A percentile compares a stretch with the other conserved stretches of the same genome.
Conservation (phyloP, 2,329 filamentous ascomycete genomes). For the Metarhizium humberi region DNA sequence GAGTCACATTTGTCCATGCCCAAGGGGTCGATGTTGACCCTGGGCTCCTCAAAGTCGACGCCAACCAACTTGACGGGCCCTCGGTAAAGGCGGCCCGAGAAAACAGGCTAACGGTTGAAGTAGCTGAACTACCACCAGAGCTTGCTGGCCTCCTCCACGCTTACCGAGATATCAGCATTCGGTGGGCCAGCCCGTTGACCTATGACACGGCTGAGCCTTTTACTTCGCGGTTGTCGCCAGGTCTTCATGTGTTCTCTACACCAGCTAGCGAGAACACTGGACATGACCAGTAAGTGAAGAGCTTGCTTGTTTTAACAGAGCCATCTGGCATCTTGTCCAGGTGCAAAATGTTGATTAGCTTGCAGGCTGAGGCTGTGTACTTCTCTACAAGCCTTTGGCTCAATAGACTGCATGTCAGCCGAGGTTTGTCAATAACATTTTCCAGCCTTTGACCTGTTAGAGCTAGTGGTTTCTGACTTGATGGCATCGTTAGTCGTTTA, state of each 20-base stretch:
- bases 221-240: constrained; percentile 64
- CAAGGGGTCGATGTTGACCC: constrained; percentile 57
- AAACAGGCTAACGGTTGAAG: constrained; percentile 64
- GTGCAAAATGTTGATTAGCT: neutral
- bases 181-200: constrained; percentile 57
- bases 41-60: constrained; percentile 47
- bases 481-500: constrained; percentile 46
- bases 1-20: constrained; percentile 69
- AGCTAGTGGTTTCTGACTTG: constrained; percentile 5
- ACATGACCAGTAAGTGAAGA: constrained; percentile 12
- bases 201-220: constrained; percentile 61
- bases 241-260: constrained; percentile 73
- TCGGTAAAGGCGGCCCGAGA: constrained; percentile 61
- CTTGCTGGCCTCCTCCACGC: constrained; percentile 52
- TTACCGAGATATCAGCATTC: constrained; percentile 65
- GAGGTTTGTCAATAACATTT: constrained; percentile 14
- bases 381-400: constrained; percentile 48
- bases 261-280: constrained; percentile 27
- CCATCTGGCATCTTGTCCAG: neutral
- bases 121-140: constrained; percentile 65
- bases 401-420: constrained; percentile 40
- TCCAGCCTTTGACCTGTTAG: neutral
- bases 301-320: neutral
- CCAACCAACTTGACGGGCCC: constrained; percentile 44
- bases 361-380: constrained; percentile 44